A percentile compares a stretch with the other conserved stretches of the same genome.
Conservation (phyloP, 306 rosid species). For the Crotalaria pallida region DNA sequence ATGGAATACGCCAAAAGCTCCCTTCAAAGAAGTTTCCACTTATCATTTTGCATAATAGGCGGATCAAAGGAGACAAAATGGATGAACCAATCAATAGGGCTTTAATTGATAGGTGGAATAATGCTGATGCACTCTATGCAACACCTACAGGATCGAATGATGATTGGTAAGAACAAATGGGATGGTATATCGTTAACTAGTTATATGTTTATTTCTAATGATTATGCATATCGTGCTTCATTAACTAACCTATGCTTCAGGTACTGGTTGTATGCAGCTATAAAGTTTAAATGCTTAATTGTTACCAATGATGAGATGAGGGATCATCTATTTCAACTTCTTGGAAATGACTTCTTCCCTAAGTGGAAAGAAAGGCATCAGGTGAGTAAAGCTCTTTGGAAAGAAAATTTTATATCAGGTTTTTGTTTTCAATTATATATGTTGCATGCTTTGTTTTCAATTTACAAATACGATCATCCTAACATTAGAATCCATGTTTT, state of each 20-base stretch:
- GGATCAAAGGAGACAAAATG: constrained; percentile 70
- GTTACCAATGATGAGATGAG: constrained; percentile 97
- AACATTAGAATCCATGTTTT: constrained; percentile 10
- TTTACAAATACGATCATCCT: constrained; percentile 8
- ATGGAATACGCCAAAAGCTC: constrained; percentile 69
- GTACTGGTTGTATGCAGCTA: constrained; percentile 98
- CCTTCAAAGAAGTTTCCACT: constrained; percentile 86
- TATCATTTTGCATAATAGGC: constrained; percentile 73
- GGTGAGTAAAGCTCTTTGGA: constrained; percentile 44
- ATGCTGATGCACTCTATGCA: constrained; percentile 73
- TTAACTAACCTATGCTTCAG: constrained; percentile 59
- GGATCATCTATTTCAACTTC: constrained; percentile 87
- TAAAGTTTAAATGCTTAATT: constrained; percentile 80
- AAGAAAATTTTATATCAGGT: background rate
- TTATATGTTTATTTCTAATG: background rate
- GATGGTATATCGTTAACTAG: background rate
- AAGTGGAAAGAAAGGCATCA: constrained; percentile 99
- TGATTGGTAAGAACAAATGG: constrained; percentile 65
- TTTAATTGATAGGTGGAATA: constrained; percentile 72
- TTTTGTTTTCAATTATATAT: background rate
- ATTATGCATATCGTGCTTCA: constrained; percentile 24
- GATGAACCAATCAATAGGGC: constrained; percentile 56
- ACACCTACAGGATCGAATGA: constrained; percentile 91
- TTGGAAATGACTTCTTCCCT: constrained; percentile 92
- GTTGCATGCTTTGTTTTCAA: background rate